Percentiles rank a stretch among this genome's conserved stretches.
These are phyloP conservation scores for Penicillium frequentans DNA, from an alignment of 2,329 filamentous ascomycete species.

Conservation along the genomic window DNA sequence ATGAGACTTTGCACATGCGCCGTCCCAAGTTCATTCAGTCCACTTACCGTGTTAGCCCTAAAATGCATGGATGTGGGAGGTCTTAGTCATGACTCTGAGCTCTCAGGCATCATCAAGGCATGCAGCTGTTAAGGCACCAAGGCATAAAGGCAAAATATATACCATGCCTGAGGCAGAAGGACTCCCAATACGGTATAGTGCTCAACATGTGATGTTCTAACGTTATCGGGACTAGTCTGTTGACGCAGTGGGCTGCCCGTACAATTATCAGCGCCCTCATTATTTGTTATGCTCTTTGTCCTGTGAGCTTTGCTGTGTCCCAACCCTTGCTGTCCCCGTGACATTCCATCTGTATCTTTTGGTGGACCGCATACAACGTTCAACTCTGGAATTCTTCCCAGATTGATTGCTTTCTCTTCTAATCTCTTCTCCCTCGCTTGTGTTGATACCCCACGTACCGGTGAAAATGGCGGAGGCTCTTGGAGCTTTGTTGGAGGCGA, in stretches of 20 bases:
- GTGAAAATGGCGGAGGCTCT: constrained; percentile 61
- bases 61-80: background rate
- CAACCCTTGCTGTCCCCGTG: background rate
- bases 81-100: background rate
- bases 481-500: constrained; percentile 75
- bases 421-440: constrained; percentile 13
- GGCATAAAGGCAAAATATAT: background rate
- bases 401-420: constrained; percentile 2
- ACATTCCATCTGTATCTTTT: background rate
- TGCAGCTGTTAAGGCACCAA: background rate
- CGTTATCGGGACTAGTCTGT: constrained; percentile 17
- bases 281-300: constrained; percentile 20
- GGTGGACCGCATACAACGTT: background rate
- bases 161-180: background rate
- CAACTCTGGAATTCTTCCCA: background rate
- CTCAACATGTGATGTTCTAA: constrained; percentile 8
- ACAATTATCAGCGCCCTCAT: constrained; percentile 22
- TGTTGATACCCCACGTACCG: constrained; percentile 30
- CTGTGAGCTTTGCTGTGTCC: constrained; percentile 18
- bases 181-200: background rate
- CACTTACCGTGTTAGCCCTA: background rate
- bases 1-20: background rate
- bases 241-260: constrained; percentile 23
- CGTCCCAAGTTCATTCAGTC: background rate
- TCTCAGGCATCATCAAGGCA: background rate